A percentile compares a stretch with the other conserved stretches of the same genome.
Conservation (phyloP, 768 basidiomycete species). For the Tulasnella sp. region DNA sequence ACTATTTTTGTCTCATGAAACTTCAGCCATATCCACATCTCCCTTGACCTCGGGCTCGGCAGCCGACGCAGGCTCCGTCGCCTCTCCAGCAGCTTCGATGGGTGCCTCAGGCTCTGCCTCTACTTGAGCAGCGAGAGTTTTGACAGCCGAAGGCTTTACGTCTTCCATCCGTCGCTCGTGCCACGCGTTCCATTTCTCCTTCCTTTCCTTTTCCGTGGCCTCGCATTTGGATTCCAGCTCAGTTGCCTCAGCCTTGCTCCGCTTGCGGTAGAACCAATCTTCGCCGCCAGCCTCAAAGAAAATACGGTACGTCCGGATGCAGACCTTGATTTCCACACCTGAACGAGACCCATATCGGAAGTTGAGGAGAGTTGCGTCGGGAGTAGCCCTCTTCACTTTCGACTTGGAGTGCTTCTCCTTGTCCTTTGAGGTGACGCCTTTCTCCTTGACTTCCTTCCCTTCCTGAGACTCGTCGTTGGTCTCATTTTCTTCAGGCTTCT, state of each 20-base stretch:
- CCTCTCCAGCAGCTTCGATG: neutral
- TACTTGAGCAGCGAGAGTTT: neutral
- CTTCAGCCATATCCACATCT: neutral
- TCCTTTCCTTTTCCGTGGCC: neutral
- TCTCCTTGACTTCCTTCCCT: neutral
- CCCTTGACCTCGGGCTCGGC: neutral
- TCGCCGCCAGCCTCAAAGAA: slow-evolving; percentile 58
- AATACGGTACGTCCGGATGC: slow-evolving; percentile 54
- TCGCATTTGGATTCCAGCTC: neutral
- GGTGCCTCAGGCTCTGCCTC: neutral
- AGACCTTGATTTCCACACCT: slow-evolving; percentile 72
- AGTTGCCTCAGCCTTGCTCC: neutral
- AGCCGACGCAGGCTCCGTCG: neutral
- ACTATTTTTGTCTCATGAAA: neutral
- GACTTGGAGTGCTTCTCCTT: neutral
- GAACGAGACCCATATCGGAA: slow-evolving; percentile 27
- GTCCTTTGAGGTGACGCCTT: neutral
- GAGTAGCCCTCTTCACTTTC: neutral
- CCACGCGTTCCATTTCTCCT: neutral
- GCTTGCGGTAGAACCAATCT: slow-evolving; percentile 21
- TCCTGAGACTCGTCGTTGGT: neutral
- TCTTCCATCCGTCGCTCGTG: neutral
- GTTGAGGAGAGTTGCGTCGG: neutral
- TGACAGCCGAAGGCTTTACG: neutral
- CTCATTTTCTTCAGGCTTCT: neutral